A percentile compares a stretch with the other conserved stretches of the same genome.
Conservation (phyloP, 2,329 filamentous ascomycete species). For the Talaromyces rugulosus region DNA sequence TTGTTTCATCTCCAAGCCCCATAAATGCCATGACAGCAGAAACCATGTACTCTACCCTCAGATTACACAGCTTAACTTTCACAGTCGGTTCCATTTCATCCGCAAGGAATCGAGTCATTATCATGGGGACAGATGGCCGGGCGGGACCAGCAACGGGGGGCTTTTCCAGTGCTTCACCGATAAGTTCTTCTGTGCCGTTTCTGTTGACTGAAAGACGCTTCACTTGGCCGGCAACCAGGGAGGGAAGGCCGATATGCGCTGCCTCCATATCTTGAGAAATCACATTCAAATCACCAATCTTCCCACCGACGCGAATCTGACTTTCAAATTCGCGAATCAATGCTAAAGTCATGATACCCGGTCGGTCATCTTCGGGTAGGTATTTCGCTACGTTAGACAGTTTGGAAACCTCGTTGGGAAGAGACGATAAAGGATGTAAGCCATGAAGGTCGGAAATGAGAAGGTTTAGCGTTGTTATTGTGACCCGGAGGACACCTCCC, state of each 20-base stretch:
- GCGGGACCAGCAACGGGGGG: slow-evolving; percentile 16
- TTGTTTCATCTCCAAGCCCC: slow-evolving; percentile 62
- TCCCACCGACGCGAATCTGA: slow-evolving; percentile 60
- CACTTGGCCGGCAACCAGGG: slow-evolving; percentile 74
- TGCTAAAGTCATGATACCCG: slow-evolving; percentile 74
- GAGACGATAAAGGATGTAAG: slow-evolving; percentile 62
- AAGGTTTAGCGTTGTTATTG: slow-evolving; percentile 61
- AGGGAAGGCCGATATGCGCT: slow-evolving; percentile 79
- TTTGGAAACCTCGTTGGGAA: slow-evolving; percentile 75
- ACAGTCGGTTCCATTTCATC: slow-evolving; percentile 91
- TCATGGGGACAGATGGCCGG: slow-evolving; percentile 49
- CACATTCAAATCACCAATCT: slow-evolving; percentile 62
- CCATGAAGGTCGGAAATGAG: slow-evolving; percentile 61
- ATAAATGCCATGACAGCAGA: slow-evolving; percentile 76
- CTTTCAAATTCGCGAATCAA: slow-evolving; percentile 61
- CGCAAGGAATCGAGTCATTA: slow-evolving; percentile 87
- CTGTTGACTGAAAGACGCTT: slow-evolving; percentile 59
- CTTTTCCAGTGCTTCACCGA: slow-evolving; percentile 57
- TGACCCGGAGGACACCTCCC: slow-evolving; percentile 73
- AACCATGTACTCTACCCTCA: slow-evolving; percentile 85
- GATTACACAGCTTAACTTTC: slow-evolving; percentile 79
- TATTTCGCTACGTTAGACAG: slow-evolving; percentile 90
- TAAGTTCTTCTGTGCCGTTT: slow-evolving; percentile 65
- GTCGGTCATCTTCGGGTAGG: slow-evolving; percentile 89
- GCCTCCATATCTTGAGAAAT: slow-evolving; percentile 62